Evolutionary conservation across 345 rosid species (phyloP), one percentile per base, ranked within the genome.

Genomic region (Cochlearia excelsa): DNA sequence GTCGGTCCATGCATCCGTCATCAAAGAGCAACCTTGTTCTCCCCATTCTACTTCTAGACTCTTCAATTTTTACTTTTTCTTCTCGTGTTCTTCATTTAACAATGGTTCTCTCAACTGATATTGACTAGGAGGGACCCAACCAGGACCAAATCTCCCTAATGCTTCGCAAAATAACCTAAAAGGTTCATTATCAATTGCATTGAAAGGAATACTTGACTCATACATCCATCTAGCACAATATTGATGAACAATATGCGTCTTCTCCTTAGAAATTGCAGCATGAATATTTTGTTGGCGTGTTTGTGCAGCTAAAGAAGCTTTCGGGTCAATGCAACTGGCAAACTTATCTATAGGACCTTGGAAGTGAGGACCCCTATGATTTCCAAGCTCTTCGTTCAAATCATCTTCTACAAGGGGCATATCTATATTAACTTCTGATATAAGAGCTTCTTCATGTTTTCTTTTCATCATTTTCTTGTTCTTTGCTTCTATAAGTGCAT

Each of bases 201-300:
- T 64, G 4, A 64, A 44, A 53, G 52, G 35, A 54, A 28, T 54
- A 54, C 45, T 0, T 42, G 50, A 26, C 6, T 43, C 44, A 34
- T 51, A 63, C 2, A 51, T 42, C 50, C 59, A 63, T 26, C 59
- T 63, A 43, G 59, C 11, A 52, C 8, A 63, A 41, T 51, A 63
- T 0, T 63, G 44, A 1, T 10, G 51, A 27, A 60, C 37, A 10
- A 26, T 27, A 60, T 59, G 53, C 3, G 11, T 9, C 3, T 63
- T 63, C 4, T 10, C 49, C 26, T 63, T 52, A 26, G 23, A 61
- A 0, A 61, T 16, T 9, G 7, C 16, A 38, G 0, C 8, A 11
- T 29, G 48, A 6, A 61, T 49, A 39, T 38, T 48, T 4, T 29
- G 26, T 26, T 45, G 52, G 46, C 26, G 26, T 39, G 1, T 9